Evolutionary conservation across 2,329 filamentous ascomycete genomes (phyloP).

Genomic region (Colletotrichum australisinense): DNA sequence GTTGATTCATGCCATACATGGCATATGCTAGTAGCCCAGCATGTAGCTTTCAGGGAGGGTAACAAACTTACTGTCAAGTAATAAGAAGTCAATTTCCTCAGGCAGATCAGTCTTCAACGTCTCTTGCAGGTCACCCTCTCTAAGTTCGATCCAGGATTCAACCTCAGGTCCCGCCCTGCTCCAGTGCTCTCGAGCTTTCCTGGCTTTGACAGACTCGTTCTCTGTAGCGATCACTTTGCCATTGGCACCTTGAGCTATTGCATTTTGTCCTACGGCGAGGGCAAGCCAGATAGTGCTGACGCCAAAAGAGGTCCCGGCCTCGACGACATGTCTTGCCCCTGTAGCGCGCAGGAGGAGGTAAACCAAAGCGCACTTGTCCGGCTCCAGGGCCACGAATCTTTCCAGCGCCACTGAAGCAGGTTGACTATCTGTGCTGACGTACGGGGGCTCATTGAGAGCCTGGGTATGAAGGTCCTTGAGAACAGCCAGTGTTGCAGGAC

Average conservation of each 20-base stretch:
- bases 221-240: slow-evolving; percentile 70
- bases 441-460: slow-evolving; percentile 44
- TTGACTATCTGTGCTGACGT: slow-evolving; percentile 42
- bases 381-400: slow-evolving; percentile 70
- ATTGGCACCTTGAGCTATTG: slow-evolving; percentile 27
- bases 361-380: slow-evolving; percentile 67
- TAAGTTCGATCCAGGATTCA: slow-evolving; percentile 62
- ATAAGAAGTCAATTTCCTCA: slow-evolving; percentile 63
- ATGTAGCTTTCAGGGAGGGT: too few species aligned
- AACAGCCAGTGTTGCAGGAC: slow-evolving; percentile 40
- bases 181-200: slow-evolving; percentile 65
- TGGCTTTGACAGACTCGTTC: slow-evolving; percentile 66
- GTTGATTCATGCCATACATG: too few species aligned
- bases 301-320: slow-evolving; percentile 71
- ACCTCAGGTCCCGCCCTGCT: slow-evolving; percentile 59
- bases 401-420: slow-evolving; percentile 43
- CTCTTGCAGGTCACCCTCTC: slow-evolving; percentile 67
- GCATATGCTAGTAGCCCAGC: too few species aligned
- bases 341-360: slow-evolving; percentile 64
- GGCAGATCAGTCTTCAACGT: slow-evolving; percentile 60
- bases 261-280: slow-evolving; percentile 64
- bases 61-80: slow-evolving; percentile 68
- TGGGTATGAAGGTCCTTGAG: slow-evolving; percentile 45
- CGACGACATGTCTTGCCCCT: slow-evolving; percentile 63
- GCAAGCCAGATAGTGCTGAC: slow-evolving; percentile 73